Evolutionary conservation across 805 yeast genomes (phyloP).

Genomic region (Vanderwaltozyma verrucispora): DNA sequence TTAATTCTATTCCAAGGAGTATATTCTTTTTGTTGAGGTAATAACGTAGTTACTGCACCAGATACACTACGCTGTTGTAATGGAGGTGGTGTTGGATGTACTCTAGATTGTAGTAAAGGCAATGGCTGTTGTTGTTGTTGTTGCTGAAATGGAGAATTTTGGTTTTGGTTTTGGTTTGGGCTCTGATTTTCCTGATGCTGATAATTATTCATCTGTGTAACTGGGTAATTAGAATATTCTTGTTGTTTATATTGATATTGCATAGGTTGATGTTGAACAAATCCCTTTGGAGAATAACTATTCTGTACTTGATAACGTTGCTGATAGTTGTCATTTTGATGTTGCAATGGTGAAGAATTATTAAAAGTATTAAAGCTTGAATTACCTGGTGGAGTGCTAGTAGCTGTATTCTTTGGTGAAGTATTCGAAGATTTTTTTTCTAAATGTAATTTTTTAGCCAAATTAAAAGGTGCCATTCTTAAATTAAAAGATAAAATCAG

Average conservation of each 20-base stretch:
- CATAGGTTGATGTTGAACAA: constrained; percentile 4
- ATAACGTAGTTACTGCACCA: constrained; percentile 19
- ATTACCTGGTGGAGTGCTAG: constrained; percentile 10
- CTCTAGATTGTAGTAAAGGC: constrained; percentile 4
- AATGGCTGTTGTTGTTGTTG: background rate
- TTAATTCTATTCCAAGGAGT: constrained; percentile 64
- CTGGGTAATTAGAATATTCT: no score
- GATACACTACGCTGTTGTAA: constrained; percentile 25
- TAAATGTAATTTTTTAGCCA: constrained; percentile 39
- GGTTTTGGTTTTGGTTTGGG: no score
- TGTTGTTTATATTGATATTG: constrained; percentile 10
- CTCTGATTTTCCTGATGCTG: no score
- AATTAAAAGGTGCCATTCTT: constrained; percentile 47
- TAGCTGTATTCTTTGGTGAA: constrained; percentile 7
- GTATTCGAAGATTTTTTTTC: constrained; percentile 15
- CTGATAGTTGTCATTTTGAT: constrained; percentile 9
- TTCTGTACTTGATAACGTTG: constrained; percentile 4
- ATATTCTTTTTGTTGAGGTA: constrained; percentile 14
- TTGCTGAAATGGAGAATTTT: no score
- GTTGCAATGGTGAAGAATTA: constrained; percentile 5
- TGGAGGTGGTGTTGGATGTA: constrained; percentile 18
- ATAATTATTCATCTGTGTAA: no score
- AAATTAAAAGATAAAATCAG: background rate
- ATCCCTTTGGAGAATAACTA: background rate
- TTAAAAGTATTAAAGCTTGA: constrained; percentile 3